phyloP scores from a whole-genome alignment of 2,329 filamentous ascomycete genomes.

The Cadophora sp. region DNA sequence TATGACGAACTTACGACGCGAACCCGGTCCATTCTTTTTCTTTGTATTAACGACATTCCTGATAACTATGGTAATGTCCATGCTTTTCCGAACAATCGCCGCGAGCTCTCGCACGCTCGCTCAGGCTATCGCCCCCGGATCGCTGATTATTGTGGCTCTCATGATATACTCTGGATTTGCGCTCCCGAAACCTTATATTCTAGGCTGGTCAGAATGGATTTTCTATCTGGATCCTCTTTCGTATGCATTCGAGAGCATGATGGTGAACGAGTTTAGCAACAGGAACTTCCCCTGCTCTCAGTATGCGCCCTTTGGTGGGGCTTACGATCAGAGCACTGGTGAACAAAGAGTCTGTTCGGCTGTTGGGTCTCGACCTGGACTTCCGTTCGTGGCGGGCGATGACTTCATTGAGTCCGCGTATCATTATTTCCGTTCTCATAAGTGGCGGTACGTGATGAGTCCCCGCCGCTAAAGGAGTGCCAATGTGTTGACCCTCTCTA shows the following conservation, averaged over 20 bases:
- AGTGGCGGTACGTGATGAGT: background rate
- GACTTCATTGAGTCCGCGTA: background rate
- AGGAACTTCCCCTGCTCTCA: background rate
- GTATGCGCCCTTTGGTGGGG: background rate
- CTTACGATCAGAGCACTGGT: background rate
- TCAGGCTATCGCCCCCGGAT: background rate
- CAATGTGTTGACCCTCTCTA: background rate
- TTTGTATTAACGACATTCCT: background rate
- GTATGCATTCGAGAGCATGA: conserved; percentile 3
- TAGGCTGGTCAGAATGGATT: background rate
- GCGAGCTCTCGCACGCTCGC: background rate
- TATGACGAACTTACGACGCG: background rate
- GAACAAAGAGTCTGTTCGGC: background rate
- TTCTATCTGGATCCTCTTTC: background rate
- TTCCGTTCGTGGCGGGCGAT: background rate
- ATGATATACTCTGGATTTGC: background rate
- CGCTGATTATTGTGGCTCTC: background rate
- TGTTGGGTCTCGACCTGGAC: background rate
- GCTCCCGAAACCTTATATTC: background rate
- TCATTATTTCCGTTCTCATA: background rate
- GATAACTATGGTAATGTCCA: background rate
- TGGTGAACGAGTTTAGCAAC: conserved; percentile 2
- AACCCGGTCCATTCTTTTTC: background rate
- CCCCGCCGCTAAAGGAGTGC: background rate
- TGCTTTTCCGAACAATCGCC: background rate